These are phyloP conservation scores for Claviceps cyperi DNA, from an alignment of 2,329 filamentous ascomycete species.

Conservation along the genomic window DNA sequence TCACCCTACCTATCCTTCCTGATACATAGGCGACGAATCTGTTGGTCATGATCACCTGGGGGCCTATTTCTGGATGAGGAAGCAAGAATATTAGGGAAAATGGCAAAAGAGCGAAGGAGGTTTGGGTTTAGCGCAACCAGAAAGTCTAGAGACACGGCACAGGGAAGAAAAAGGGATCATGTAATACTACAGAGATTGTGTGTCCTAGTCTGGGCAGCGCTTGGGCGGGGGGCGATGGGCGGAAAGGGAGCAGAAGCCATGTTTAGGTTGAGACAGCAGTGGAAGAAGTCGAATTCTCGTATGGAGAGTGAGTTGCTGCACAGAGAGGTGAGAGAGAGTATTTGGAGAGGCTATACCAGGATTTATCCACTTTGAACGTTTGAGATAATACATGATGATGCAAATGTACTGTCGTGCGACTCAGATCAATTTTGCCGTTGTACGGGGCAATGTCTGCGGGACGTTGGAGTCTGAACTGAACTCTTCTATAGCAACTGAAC, in stretches of 20 bases:
- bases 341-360: slow-evolving; percentile 14
- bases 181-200: too few relatives aligned
- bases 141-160: too few relatives aligned
- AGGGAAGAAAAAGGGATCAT: too few relatives aligned
- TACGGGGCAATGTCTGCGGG: too few relatives aligned
- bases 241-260: background rate
- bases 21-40: background rate
- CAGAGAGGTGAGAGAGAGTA: background rate
- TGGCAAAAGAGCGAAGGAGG: too few relatives aligned
- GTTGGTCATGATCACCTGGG: background rate
- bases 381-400: slow-evolving; percentile 23
- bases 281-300: slow-evolving; percentile 2
- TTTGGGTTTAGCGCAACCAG: too few relatives aligned
- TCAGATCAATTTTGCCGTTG: too few relatives aligned
- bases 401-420: slow-evolving; percentile 4
- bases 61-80: background rate
- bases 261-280: slow-evolving; percentile 8
- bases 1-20: slow-evolving; percentile 5
- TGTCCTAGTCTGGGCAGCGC: too few relatives aligned
- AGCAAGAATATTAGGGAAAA: background rate
- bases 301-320: background rate
- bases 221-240: too few relatives aligned
- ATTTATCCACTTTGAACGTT: slow-evolving; percentile 5
- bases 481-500: too few relatives aligned
- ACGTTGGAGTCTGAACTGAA: too few relatives aligned